Conservation (phyloP, 169 alveolate genomes). For the Eimeria tenella region DNA sequence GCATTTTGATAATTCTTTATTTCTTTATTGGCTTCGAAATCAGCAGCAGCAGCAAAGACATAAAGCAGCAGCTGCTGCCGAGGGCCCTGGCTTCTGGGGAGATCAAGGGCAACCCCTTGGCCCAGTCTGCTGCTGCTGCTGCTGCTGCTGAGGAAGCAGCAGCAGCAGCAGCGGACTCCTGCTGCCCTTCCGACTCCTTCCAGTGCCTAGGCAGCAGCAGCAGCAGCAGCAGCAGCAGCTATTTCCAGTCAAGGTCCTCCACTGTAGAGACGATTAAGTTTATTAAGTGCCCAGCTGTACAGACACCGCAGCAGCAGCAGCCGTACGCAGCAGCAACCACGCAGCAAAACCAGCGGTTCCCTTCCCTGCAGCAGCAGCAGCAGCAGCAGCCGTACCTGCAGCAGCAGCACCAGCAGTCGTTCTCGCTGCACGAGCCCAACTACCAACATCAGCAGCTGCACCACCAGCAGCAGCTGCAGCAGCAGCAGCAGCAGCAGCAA, state of each 20-base stretch:
- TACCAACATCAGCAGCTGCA: constrained; percentile 12
- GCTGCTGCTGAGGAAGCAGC: too few species aligned
- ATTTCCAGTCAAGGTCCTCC: constrained; percentile 10
- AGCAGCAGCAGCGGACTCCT: too few species aligned
- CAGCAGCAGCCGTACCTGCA: background rate
- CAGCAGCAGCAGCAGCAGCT: background rate
- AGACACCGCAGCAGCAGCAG: background rate
- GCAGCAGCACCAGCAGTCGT: background rate
- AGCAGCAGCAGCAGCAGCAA: background rate
- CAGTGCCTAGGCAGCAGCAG: constrained; percentile 12
- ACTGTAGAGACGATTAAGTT: background rate
- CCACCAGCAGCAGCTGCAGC: background rate
- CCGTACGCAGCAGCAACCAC: background rate
- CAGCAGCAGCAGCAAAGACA: background rate
- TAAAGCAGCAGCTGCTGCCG: background rate
- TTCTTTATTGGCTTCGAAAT: constrained; percentile 59
- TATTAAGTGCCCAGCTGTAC: background rate
- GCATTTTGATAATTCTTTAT: constrained; percentile 58
- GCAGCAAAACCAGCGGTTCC: background rate
- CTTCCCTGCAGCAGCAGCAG: background rate
- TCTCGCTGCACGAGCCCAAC: too few species aligned
- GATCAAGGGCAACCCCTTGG: background rate
- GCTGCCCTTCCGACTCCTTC: background rate
- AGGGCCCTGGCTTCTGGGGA: background rate
- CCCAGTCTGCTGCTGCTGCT: background rate